Evolutionary conservation across 768 basidiomycete species (phyloP), one percentile per base, ranked within the genome.

Genomic region (Leccinum subtestaceum): DNA sequence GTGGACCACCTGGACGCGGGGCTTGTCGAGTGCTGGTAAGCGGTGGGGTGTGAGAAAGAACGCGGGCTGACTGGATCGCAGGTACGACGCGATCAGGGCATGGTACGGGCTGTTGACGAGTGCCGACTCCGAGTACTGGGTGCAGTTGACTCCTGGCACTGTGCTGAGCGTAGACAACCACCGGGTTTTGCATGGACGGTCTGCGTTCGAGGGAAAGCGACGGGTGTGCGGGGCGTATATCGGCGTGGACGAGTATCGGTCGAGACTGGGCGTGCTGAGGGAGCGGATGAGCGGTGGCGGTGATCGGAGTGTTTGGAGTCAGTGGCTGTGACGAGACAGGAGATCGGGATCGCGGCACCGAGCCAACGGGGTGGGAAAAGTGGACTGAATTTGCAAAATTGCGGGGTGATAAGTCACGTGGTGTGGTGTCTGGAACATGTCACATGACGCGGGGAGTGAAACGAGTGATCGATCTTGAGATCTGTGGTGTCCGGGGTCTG

Each of bases 151-250:
- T 49, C 88, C 93, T 0, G 95, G 96, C 0, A 96, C 89, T 1
- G 21, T 21, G 21, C 21, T 21, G 21, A 21, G 94, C 21, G 80
- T 96, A 52, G 89, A 98, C 72, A 98, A 98, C 70, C 90, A 96
- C 73, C 84, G 96, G 21, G 92, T 98, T 12, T 77, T 98, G 52
- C 96, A 98, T 65, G 96, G 96, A 12, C 87, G 96, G n/a, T 93
- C 94, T 0, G 83, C 87, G 1, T 98, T 97, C 69, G 81, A 84
- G 12, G 96, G 96, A 11, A 84, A 84, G 71, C 84, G 96, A 3
- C 83, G 91, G 1, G 93, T 99, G 86, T 98, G 96, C 67, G 96
- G 96, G 2, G 97, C 96, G 0, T 99, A 99, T 70, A 83, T 98
- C 58, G 91, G 92, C 0, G 78, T 83, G 12, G 96, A 99, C 70